Conservation (phyloP, 140 eudicot genomes). For the Artemisia princeps region DNA sequence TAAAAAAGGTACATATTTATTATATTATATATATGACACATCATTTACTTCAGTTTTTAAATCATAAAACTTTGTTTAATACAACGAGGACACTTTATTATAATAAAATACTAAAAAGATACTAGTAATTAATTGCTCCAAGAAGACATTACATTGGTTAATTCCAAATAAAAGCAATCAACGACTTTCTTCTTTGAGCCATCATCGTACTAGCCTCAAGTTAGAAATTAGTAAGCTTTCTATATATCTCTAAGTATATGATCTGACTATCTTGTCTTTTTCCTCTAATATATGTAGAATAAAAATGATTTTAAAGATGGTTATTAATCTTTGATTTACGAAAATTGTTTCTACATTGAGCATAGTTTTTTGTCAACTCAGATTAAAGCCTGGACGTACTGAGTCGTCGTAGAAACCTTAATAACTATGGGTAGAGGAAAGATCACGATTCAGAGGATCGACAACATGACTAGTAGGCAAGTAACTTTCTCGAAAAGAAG, state of each 20-base stretch:
- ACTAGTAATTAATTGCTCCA: not conserved
- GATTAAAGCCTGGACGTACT: too few relatives aligned
- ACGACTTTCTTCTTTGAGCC: conserved; percentile 21
- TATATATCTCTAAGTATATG: not conserved
- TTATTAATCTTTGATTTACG: too few relatives aligned
- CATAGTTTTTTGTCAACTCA: too few relatives aligned
- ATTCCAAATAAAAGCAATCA: not conserved
- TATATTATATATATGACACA: too few relatives aligned
- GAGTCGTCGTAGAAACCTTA: too few relatives aligned
- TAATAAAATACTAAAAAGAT: conserved; percentile 13
- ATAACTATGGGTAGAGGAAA: conserved; percentile 34
- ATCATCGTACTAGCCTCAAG: conserved; percentile 18
- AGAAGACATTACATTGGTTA: not conserved
- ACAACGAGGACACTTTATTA: not conserved
- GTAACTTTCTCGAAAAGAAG: conserved; percentile 43
- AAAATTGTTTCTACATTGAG: too few relatives aligned
- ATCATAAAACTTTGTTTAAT: too few relatives aligned
- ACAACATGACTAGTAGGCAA: conserved; percentile 36
- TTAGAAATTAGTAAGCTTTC: conserved; percentile 24
- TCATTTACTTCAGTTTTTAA: too few relatives aligned
- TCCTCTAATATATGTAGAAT: not conserved
- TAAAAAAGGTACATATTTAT: too few relatives aligned
- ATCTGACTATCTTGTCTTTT: conserved; percentile 1
- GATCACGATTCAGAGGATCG: conserved; percentile 37
- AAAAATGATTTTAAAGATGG: too few relatives aligned